These are phyloP conservation scores for Elsinoe australis DNA, from an alignment of 2,329 filamentous ascomycete species.

Conservation along the genomic window DNA sequence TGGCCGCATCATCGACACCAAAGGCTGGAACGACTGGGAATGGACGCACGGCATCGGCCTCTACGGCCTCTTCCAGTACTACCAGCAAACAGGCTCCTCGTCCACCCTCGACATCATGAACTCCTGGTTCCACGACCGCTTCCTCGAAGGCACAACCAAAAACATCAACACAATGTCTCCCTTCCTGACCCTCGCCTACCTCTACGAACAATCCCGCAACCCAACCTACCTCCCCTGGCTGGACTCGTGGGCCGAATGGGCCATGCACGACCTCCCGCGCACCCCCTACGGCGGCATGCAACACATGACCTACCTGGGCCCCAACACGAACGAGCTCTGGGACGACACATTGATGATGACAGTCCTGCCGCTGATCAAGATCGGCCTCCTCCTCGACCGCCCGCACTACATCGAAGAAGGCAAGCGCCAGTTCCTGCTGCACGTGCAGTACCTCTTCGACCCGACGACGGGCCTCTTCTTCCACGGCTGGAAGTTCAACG, in stretches of 20 bases:
- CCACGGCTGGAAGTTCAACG: slow-evolving; percentile 73
- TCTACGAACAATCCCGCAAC: slow-evolving; percentile 67
- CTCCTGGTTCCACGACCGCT: slow-evolving; percentile 63
- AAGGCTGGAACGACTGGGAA: slow-evolving; percentile 78
- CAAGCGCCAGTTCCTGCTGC: slow-evolving; percentile 67
- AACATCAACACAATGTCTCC: slow-evolving; percentile 71
- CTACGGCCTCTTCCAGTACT: slow-evolving; percentile 77
- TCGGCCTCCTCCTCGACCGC: slow-evolving; percentile 60
- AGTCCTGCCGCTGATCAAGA: slow-evolving; percentile 71
- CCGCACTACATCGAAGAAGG: slow-evolving; percentile 71
- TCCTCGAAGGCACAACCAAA: slow-evolving; percentile 67
- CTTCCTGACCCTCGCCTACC: slow-evolving; percentile 66
- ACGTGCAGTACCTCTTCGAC: slow-evolving; percentile 73
- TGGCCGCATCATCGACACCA: slow-evolving; percentile 72
- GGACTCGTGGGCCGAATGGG: slow-evolving; percentile 76
- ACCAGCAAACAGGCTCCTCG: slow-evolving; percentile 59
- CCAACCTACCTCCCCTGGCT: slow-evolving; percentile 66
- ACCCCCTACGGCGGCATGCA: slow-evolving; percentile 68
- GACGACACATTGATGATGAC: slow-evolving; percentile 88
- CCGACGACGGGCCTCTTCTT: slow-evolving; percentile 65
- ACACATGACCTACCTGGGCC: slow-evolving; percentile 63
- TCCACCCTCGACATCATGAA: slow-evolving; percentile 59
- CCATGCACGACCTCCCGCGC: slow-evolving; percentile 65
- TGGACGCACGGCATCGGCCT: slow-evolving; percentile 53
- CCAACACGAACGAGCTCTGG: slow-evolving; percentile 71